These are phyloP conservation scores for Stenogyne calaminthoides DNA, from an alignment of 305 asterid species.

Conservation along the genomic window DNA sequence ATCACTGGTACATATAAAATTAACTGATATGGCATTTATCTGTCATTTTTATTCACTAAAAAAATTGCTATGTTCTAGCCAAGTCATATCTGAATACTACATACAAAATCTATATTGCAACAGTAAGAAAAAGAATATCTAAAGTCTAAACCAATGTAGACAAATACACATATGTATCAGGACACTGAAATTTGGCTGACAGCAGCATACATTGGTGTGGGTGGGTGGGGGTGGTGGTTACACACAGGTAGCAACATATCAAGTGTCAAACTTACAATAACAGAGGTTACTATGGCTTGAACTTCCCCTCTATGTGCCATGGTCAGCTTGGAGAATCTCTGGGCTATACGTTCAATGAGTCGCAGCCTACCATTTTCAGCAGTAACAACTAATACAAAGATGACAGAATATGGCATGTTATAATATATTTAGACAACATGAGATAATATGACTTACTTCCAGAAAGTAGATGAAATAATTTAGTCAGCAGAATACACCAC, in stretches of 20 bases:
- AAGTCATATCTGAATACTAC: not conserved
- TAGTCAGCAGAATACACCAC: not conserved
- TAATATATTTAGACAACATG: not conserved
- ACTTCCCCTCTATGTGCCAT: slow-evolving; percentile 87
- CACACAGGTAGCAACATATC: not conserved
- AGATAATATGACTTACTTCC: slow-evolving; percentile 12
- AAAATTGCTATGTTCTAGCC: not conserved
- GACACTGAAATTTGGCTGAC: not conserved
- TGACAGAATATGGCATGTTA: not conserved
- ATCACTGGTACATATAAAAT: not conserved
- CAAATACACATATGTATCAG: slow-evolving; percentile 6
- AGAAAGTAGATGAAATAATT: slow-evolving; percentile 7
- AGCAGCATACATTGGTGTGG: not conserved
- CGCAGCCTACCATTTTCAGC: slow-evolving; percentile 75
- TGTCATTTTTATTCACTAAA: not conserved
- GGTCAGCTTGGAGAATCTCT: slow-evolving; percentile 74
- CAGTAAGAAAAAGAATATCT: not conserved
- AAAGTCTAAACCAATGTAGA: not conserved
- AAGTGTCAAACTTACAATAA: slow-evolving; percentile 60
- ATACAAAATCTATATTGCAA: not conserved
- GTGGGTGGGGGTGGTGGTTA: not conserved
- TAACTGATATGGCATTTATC: not conserved
- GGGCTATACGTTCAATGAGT: slow-evolving; percentile 49
- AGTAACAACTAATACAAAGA: slow-evolving; percentile 47
- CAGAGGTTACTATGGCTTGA: slow-evolving; percentile 71